Percentiles rank a stretch among this genome's conserved stretches.
Conservation (phyloP, 2,329 filamentous ascomycete species). For the Verticillium klebahnii region DNA sequence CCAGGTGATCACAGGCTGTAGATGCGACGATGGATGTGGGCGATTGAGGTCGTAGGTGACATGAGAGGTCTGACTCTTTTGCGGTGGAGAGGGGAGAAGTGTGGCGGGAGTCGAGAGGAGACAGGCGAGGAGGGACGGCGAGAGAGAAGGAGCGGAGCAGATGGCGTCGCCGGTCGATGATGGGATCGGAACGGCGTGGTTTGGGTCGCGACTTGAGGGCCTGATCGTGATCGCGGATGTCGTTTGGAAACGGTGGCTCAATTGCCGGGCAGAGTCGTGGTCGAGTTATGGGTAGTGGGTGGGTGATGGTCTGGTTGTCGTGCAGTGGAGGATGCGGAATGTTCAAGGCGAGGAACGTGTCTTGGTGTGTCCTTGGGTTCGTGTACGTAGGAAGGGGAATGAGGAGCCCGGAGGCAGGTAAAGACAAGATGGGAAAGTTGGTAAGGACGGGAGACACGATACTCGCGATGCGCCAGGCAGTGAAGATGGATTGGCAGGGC, state of each 20-base stretch:
- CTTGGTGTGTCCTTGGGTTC: neutral
- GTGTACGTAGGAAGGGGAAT: slow-evolving; percentile 3
- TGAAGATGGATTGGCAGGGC: neutral
- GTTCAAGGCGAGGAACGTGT: neutral
- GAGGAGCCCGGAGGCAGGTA: slow-evolving; percentile 2
- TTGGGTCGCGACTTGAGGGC: neutral
- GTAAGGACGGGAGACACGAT: slow-evolving; percentile 7
- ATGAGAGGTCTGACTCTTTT: neutral
- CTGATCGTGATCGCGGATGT: neutral
- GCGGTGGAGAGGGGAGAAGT: neutral
- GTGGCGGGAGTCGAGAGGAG: neutral
- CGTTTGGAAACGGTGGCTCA: neutral
- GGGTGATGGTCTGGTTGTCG: neutral
- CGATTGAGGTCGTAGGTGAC: neutral
- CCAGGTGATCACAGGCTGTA: neutral
- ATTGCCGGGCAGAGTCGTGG: neutral
- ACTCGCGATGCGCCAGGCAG: neutral
- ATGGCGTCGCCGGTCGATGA: neutral
- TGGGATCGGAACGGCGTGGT: neutral
- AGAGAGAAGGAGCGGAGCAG: neutral
- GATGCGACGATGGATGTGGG: neutral
- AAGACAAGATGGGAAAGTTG: slow-evolving; percentile 3
- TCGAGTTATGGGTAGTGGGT: neutral
- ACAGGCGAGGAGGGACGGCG: neutral
- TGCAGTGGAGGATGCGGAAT: neutral